These are phyloP conservation scores for Amphicarpaea edgeworthii DNA, from an alignment of 306 rosid species.

Conservation along the genomic window DNA sequence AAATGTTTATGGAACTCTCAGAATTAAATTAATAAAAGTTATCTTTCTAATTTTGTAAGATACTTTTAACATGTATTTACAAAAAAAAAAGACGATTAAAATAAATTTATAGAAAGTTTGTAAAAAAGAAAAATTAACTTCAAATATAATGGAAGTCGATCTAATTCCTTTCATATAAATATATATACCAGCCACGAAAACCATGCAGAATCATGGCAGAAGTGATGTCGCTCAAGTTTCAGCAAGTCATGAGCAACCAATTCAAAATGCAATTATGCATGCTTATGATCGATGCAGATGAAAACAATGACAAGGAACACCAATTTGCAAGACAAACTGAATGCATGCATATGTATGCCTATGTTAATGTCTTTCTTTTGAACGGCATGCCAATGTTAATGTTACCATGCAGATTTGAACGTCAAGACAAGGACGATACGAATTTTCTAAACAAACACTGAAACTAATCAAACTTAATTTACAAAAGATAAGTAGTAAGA, in stretches of 20 bases:
- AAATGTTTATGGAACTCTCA: no score
- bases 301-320: not conserved
- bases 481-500: conserved; percentile 9
- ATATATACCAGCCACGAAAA: not conserved
- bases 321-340: not conserved
- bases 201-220: not conserved
- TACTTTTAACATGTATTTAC: not conserved
- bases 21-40: not conserved
- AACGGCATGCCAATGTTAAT: no score
- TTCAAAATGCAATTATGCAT: no score
- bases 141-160: not conserved
- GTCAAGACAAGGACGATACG: not conserved
- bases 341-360: not conserved
- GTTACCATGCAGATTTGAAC: not conserved
- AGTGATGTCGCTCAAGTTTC: not conserved
- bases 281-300: not conserved
- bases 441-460: not conserved
- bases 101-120: no score
- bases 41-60: not conserved
- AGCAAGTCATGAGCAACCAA: not conserved
- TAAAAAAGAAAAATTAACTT: no score
- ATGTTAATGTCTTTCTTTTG: no score
- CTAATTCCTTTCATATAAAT: not conserved
- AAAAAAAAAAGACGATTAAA: no score
- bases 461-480: conserved; percentile 35